phyloP scores from a whole-genome alignment of 2,329 filamentous ascomycete species.

The Chaetomiaceae sp. region DNA sequence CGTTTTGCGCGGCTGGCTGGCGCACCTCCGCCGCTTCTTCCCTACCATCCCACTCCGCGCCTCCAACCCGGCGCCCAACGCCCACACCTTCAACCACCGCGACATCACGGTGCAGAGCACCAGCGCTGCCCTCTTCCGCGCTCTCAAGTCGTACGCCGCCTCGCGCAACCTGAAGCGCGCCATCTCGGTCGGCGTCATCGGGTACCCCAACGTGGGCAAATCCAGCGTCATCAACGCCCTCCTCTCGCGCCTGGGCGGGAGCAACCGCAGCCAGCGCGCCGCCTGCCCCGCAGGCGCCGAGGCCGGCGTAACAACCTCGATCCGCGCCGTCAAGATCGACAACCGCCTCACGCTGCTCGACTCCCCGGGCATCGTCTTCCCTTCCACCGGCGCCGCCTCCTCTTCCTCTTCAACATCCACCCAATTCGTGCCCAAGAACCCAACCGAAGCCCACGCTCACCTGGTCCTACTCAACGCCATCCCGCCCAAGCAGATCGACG shows the following conservation, averaged over 20 bases:
- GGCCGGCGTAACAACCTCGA: constrained; percentile 83
- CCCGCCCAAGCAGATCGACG: constrained; percentile 88
- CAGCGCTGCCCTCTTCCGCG: constrained; percentile 77
- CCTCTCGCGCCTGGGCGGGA: constrained; percentile 68
- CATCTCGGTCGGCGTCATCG: constrained; percentile 87
- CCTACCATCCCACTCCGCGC: constrained; percentile 86
- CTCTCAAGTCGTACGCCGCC: constrained; percentile 83
- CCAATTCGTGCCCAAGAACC: constrained; percentile 52
- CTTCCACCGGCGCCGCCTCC: constrained; percentile 51
- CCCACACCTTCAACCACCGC: constrained; percentile 88
- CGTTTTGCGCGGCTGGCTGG: constrained; percentile 79
- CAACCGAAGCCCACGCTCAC: constrained; percentile 72
- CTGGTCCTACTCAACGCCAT: constrained; percentile 86
- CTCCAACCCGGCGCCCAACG: constrained; percentile 75
- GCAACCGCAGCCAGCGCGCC: constrained; percentile 53
- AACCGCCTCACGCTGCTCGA: constrained; percentile 91
- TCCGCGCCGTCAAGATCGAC: constrained; percentile 89
- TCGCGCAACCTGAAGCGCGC: constrained; percentile 81
- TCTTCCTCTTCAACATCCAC: constrained; percentile 8
- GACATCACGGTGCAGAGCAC: constrained; percentile 83
- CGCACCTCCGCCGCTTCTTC: constrained; percentile 81
- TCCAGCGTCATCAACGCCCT: constrained; percentile 95
- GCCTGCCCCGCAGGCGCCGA: constrained; percentile 87
- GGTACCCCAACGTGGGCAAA: constrained; percentile 94
- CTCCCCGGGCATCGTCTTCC: constrained; percentile 92